Base-by-base conservation (phyloP, 1,284 basidiomycete species). In the Ustilago shanxiensis region DNA sequence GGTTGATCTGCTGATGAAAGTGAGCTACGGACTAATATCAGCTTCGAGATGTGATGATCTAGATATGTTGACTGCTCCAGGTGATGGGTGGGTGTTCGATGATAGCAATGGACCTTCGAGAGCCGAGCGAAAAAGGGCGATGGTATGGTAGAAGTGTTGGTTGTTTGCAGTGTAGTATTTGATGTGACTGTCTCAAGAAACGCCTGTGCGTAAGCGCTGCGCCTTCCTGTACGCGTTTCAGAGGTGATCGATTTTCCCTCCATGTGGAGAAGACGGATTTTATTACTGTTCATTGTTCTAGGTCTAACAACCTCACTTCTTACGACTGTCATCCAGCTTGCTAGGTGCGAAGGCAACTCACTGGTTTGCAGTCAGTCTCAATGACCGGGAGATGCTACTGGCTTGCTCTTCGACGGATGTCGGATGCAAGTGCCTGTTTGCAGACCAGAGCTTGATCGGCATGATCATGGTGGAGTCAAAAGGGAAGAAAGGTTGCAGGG, bases 191-290 rank as follows among this genome's bases (percentile, higher is more conserved):
- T 44, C 47, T 53, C 13, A 35, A 2, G 33, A 50, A 44, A 33
- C 44, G 59, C 50, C 56, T 60, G 66, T 69, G 66, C 66, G 60
- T 69, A 16, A 69, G 66, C 49, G 63, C 63, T 54, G n/a, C 45
- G 28, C 20, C 44, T 52, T 41, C 35, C 37, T 9, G 8, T 60
- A 59, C 66, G 66, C 66, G 60, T 69, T 37, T 69, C 60, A 55
- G 31, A n/a, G 56, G 66, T 69, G 66, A 69, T 69, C 66, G 66
- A 60, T 53, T 41, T 45, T 28, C 31, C 11, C 13, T 39, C 20
- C 14, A 69, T 58, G 60, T 63, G 60, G 65, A 60, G 60, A 10
- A n/a, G 3, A 26, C 47, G 24, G 28, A 1, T 14, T 28, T 49
- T 9, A 33, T 39, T 28, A 26, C 55, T 55, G 18, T 22, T 8